Evolutionary conservation across 768 basidiomycete species (phyloP).

Genomic region (Russula earlei): DNA sequence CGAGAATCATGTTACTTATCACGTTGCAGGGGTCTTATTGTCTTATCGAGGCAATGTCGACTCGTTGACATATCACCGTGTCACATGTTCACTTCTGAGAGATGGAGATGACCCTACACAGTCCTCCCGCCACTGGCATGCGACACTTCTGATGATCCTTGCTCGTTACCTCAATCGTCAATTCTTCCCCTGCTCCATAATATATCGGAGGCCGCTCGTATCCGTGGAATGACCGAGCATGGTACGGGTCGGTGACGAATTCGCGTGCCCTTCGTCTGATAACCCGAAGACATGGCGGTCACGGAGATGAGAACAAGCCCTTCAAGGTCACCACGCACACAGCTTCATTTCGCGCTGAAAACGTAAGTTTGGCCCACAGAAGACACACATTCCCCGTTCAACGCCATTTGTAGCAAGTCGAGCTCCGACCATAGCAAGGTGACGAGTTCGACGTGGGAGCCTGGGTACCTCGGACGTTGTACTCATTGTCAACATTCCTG

Average conservation of each 20-base stretch:
- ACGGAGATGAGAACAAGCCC: constrained; percentile 12
- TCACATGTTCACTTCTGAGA: constrained; percentile 8
- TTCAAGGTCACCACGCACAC: not conserved
- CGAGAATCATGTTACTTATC: too few species aligned
- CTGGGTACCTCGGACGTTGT: not conserved
- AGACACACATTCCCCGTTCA: not conserved
- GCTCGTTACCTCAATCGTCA: not conserved
- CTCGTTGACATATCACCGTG: not conserved
- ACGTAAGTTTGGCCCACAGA: not conserved
- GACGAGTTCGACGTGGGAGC: not conserved
- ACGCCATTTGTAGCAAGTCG: not conserved
- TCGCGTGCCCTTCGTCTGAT: not conserved
- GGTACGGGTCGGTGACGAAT: not conserved
- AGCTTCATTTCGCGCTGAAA: not conserved
- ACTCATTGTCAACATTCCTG: not conserved
- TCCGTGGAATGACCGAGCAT: not conserved
- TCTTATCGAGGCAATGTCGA: not conserved
- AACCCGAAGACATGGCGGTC: constrained; percentile 2
- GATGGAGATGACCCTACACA: not conserved
- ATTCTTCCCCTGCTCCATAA: not conserved
- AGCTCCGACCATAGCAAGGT: not conserved
- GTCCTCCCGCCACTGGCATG: too few species aligned
- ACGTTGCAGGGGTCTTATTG: too few species aligned
- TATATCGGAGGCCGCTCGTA: not conserved
- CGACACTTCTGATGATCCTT: not conserved